Percentiles rank a stretch among this genome's conserved stretches.
These are phyloP conservation scores for Acaromyces ingoldii DNA, from an alignment of 1,284 basidiomycete genomes.

Conservation along the genomic window DNA sequence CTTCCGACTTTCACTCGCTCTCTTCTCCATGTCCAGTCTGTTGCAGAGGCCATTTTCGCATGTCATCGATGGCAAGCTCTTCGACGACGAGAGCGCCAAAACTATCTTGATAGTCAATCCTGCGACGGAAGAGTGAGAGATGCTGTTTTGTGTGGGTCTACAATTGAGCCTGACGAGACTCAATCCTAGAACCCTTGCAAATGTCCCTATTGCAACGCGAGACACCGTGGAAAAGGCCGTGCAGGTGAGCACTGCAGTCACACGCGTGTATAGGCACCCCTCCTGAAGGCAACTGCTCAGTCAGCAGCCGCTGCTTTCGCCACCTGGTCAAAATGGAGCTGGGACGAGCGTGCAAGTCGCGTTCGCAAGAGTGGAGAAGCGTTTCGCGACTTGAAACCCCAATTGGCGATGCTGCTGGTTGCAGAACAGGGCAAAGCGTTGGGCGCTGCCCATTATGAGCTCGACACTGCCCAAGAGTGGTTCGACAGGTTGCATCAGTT, in stretches of 20 bases:
- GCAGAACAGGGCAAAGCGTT: constrained; percentile 24
- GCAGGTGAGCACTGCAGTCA: too few species aligned
- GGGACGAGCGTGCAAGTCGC: constrained; percentile 20
- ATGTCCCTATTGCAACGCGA: constrained; percentile 7
- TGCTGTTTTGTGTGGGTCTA: too few species aligned
- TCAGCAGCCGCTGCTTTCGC: constrained; percentile 20
- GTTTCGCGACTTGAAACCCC: constrained; percentile 13
- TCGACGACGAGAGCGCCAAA: constrained; percentile 16
- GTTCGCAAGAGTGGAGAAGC: constrained; percentile 18
- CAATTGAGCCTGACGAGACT: too few species aligned
- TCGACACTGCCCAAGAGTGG: constrained; percentile 15
- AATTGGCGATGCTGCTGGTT: constrained; percentile 21
- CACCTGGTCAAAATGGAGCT: constrained; percentile 18
- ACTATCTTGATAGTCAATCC: constrained; percentile 23
- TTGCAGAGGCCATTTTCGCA: constrained; percentile 21
- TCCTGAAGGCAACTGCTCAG: too few species aligned
- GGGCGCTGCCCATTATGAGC: constrained; percentile 15
- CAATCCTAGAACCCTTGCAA: too few species aligned
- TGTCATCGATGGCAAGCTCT: constrained; percentile 25
- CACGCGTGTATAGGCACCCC: too few species aligned
- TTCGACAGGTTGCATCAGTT: constrained; percentile 18
- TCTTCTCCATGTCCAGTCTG: constrained; percentile 15
- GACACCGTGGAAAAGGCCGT: background rate
- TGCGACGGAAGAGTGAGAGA: constrained; percentile 22
- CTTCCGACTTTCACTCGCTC: too few species aligned